phyloP scores from a whole-genome alignment of 768 basidiomycete species.

The Psilocybe tampanensis region DNA sequence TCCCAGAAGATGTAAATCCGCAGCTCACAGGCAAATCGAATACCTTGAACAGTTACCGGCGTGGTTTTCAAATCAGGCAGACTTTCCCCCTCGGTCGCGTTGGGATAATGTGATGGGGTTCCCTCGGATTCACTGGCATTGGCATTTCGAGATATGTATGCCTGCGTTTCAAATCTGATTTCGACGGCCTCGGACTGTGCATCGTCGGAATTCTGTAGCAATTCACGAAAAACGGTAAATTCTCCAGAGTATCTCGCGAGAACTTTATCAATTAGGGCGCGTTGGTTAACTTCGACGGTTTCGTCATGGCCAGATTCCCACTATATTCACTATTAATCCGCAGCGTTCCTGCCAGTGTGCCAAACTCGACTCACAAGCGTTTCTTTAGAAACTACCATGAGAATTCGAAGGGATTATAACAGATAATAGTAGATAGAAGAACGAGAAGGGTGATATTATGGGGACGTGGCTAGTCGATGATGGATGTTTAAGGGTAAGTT shows the following conservation, averaged over 20 bases:
- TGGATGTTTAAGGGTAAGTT: no score
- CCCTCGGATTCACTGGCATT: slow-evolving; percentile 15
- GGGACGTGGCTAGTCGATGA: no score
- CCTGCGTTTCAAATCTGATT: slow-evolving; percentile 76
- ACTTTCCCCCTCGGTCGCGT: background rate
- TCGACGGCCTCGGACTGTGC: slow-evolving; percentile 76
- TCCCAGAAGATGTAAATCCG: background rate
- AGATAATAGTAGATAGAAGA: background rate
- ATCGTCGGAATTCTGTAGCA: slow-evolving; percentile 96
- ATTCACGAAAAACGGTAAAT: slow-evolving; percentile 82
- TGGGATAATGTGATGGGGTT: background rate
- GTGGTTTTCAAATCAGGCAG: slow-evolving; percentile 70
- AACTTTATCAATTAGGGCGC: slow-evolving; percentile 96
- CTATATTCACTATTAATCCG: slow-evolving; percentile 26
- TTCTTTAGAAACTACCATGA: slow-evolving; percentile 22
- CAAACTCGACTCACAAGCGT: slow-evolving; percentile 12
- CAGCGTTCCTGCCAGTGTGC: background rate
- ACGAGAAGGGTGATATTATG: background rate
- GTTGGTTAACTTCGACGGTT: slow-evolving; percentile 90
- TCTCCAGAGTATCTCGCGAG: slow-evolving; percentile 95
- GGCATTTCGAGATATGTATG: slow-evolving; percentile 37
- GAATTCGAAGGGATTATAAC: background rate
- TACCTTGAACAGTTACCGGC: slow-evolving; percentile 43
- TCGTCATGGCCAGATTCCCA: slow-evolving; percentile 72
- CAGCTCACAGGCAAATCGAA: background rate